These are phyloP conservation scores for Creolimax fragrantissima DNA, from an alignment of 78 protist genomes.

Conservation along the genomic window DNA sequence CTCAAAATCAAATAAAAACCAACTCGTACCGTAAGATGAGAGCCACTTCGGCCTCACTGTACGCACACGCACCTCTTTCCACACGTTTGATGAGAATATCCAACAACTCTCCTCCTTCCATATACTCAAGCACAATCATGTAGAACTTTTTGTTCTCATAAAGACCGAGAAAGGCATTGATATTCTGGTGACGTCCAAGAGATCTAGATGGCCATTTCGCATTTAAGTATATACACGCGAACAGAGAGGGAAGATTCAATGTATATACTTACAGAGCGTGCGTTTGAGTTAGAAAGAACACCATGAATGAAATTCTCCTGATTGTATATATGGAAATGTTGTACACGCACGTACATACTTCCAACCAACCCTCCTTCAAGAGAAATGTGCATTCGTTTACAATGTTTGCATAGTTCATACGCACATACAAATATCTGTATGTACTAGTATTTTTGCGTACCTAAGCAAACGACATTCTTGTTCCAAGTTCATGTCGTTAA, in stretches of 20 bases:
- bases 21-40: neutral
- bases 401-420: too few relatives aligned
- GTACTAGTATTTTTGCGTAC: neutral
- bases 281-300: neutral
- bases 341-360: neutral
- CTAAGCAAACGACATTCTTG: neutral
- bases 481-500: neutral
- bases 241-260: too few relatives aligned
- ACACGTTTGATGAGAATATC: neutral
- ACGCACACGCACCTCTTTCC: neutral
- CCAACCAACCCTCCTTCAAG: too few relatives aligned
- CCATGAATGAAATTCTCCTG: neutral
- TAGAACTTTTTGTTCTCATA: constrained; percentile 10
- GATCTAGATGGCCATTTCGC: too few relatives aligned
- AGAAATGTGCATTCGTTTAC: too few relatives aligned
- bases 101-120: neutral
- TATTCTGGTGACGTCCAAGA: neutral
- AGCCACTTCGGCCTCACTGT: neutral
- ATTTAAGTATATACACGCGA: too few relatives aligned
- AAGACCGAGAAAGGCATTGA: neutral
- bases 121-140: neutral
- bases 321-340: neutral
- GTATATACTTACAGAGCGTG: neutral
- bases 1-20: neutral
- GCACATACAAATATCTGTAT: neutral